Base-by-base conservation (phyloP, 495 filamentous ascomycete species). In the Zalerion maritima region DNA sequence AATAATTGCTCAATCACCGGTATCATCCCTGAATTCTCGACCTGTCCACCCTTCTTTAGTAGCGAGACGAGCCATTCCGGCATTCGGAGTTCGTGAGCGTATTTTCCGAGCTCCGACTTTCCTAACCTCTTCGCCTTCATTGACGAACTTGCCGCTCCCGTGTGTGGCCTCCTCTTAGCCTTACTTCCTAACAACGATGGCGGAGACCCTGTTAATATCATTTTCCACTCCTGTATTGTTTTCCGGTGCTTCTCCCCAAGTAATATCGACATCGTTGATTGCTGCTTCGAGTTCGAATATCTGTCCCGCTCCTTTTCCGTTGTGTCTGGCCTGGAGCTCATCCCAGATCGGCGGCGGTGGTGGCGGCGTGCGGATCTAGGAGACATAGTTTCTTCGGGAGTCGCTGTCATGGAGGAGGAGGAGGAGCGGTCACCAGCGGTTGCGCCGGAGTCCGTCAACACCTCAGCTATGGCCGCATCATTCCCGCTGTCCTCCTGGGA, bases 1-100 rank as follows among this genome's bases (percentile, higher is more conserved):
- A 83, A 77, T 8, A 94, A 55, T 29, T 71, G 67, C 9, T 70
- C 67, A 21, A 97, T 58, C 2, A 82, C 65, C 0, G 77, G 72
- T 22, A 94, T 63, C n/a, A 94, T 58, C n/a, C 73, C 67, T 33
- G 52, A 47, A 0, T 60, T 64, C 18, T 63, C 66, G 15, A 69
- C 55, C 31, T 65, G 67, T 10, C 70, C 71, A 15, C 75, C 73
- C 23, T 60, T 67, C 38, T 77, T 67, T 3, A 94, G 65, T 43
- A 79, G 55, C 13, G 64, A 61, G 6, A 67, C 64, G 5, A 97
- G 68, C 74, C 78, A 80, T 6, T 57, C 57, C 1, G 89, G 89
- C 89, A 97, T 97, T 36, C 70, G 67, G 21, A 78, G 73, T 49
- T 97, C 89, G 45, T 82, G 69, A 5, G 84, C 81, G 57, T 89